Evolutionary conservation across 345 rosid species (phyloP), one percentile per base, ranked within the genome.

Genomic region (Brassica incana): DNA sequence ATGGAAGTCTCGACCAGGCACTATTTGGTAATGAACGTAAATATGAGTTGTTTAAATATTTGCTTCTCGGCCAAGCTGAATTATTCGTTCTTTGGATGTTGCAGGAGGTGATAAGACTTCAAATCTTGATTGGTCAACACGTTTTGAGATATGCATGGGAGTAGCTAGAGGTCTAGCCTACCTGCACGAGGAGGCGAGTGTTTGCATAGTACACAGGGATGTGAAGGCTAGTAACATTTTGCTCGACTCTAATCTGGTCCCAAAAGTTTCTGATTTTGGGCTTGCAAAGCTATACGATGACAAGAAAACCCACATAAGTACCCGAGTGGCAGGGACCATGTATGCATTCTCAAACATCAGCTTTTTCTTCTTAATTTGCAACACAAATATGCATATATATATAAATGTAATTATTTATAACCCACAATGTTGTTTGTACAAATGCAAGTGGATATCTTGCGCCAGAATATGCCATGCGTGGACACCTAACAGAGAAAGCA

Each of bases 401-500:
- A 29, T 29, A 29, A 40, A 40, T 40, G 48, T 9, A 9, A 3
- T 40, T 15, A 9, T 33, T 10, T 79, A 43, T 86, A 85, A 69
- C 72, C 66, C 72, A 84, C 85, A 45, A 40, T 40, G 48, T 40
- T 18, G 64, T 54, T 40, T 77, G 10, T 35, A 32, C 9, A 29
- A 25, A 61, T 78, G 65, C 61, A 15, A 82, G 84, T 69, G 93
- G 91, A 2, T 89, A 86, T 65, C 88, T 89, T 54, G 87, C 93
- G 9, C 93, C 91, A 1, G 90, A 86, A 78, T 88, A 88, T 77
- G 93, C 90, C 1, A 88, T 89, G 91, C 87, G 85, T 27, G 88
- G 91, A 54, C 90, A 85, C 68, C 86, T 86, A 2, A 85, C 87
- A 2, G 93, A 89, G 73, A 86, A 89, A 72, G 82, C 80, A 3